Evolutionary conservation across 169 alveolate genomes (phyloP).

Genomic region (Prorocentrum cordatum): DNA sequence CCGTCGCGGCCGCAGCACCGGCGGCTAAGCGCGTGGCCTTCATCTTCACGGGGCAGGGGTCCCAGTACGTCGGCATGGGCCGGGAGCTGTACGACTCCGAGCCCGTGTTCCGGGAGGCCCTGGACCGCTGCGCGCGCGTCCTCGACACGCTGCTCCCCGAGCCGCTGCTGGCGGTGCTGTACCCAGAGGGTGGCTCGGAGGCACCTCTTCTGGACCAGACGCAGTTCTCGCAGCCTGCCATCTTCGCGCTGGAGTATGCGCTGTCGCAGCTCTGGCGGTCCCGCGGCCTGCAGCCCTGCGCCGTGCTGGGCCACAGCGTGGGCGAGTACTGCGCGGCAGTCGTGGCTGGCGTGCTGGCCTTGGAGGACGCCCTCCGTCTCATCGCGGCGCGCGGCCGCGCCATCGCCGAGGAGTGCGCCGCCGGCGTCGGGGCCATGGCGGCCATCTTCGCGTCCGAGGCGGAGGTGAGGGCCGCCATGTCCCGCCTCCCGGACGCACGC

Average conservation of each 20-base stretch:
- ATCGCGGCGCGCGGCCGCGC: constrained; percentile 32
- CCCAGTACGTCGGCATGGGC: constrained; percentile 75
- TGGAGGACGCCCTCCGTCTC: constrained; percentile 45
- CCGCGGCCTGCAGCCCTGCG: constrained; percentile 77
- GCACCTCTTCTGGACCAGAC: background rate
- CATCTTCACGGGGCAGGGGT: constrained; percentile 76
- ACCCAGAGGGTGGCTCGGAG: constrained; percentile 7
- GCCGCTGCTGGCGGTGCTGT: constrained; percentile 73
- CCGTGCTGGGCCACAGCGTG: constrained; percentile 74
- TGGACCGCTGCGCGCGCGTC: constrained; percentile 75
- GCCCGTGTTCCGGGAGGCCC: constrained; percentile 73
- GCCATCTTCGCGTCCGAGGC: constrained; percentile 14
- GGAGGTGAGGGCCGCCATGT: background rate
- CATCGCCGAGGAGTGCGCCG: constrained; percentile 50
- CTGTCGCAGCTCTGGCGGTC: constrained; percentile 74
- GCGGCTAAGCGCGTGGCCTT: constrained; percentile 71
- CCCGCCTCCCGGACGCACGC: background rate
- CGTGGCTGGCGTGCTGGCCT: constrained; percentile 64
- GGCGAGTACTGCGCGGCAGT: constrained; percentile 76
- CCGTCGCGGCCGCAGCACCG: too few species aligned
- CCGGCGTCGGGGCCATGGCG: constrained; percentile 57
- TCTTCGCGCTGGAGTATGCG: constrained; percentile 78
- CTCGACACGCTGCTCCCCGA: constrained; percentile 71
- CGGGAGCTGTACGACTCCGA: constrained; percentile 74
- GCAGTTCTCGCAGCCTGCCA: constrained; percentile 76